Conservation (phyloP, 2,329 filamentous ascomycete species). For the Pyrenophora graminea region DNA sequence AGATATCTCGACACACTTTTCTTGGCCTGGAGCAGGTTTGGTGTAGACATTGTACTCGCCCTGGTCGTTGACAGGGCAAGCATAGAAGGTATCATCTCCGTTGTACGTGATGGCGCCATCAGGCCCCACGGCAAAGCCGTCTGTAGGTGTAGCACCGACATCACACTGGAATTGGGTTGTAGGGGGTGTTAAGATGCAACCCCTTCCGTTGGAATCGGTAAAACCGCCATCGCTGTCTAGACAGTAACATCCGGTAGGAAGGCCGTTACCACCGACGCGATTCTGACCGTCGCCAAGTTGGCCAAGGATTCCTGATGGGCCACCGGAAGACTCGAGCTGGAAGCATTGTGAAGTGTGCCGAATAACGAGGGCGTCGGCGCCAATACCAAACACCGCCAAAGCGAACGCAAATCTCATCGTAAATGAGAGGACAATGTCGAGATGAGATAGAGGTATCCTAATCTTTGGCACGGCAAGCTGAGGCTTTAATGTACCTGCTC, state of each 20-base stretch:
- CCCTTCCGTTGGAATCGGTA: conserved; percentile 59
- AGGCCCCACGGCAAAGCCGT: conserved; percentile 61
- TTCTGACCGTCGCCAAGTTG: conserved; percentile 67
- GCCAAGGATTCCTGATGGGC: conserved; percentile 57
- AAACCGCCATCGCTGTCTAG: conserved; percentile 56
- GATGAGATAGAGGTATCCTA: not conserved
- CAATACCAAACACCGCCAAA: conserved; percentile 25
- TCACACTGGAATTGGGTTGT: conserved; percentile 68
- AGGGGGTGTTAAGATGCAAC: conserved; percentile 66
- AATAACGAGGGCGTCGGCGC: conserved; percentile 29
- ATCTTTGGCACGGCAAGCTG: too few species aligned
- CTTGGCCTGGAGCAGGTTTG: conserved; percentile 46
- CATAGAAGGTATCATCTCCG: conserved; percentile 60
- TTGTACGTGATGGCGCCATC: conserved; percentile 59
- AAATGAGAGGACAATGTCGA: not conserved
- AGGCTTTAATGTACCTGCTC: not conserved
- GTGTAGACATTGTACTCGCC: conserved; percentile 62
- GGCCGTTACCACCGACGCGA: conserved; percentile 59
- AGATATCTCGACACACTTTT: conserved; percentile 57
- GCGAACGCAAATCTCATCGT: conserved; percentile 31
- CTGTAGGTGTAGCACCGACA: conserved; percentile 49
- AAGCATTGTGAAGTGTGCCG: conserved; percentile 25
- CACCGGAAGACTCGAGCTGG: conserved; percentile 25
- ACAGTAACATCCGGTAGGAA: conserved; percentile 57
- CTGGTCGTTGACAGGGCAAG: conserved; percentile 62